These are phyloP conservation scores for Dictyostelium discoideum DNA, from an alignment of 78 protist genomes.

Conservation along the genomic window DNA sequence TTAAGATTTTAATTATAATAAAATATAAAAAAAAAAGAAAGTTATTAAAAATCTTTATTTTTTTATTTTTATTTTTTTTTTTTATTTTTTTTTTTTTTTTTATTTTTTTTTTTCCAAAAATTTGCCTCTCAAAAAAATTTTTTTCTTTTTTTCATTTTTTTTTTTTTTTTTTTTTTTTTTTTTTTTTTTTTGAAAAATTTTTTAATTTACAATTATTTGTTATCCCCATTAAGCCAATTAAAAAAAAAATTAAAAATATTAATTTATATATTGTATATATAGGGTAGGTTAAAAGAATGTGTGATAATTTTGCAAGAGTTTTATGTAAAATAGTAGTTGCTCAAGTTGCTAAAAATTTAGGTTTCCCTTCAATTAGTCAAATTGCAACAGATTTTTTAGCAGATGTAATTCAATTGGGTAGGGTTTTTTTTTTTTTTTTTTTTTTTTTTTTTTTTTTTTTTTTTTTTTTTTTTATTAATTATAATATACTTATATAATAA, in stretches of 20 bases:
- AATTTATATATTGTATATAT: not conserved
- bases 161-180: not conserved
- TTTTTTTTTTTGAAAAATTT: not conserved
- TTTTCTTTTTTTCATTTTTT: not conserved
- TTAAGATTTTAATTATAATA: too few species aligned
- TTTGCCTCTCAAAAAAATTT: not conserved
- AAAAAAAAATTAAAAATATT: not conserved
- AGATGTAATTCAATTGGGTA: slow-evolving; percentile 65
- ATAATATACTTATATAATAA: too few species aligned
- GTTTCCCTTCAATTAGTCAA: slow-evolving; percentile 47
- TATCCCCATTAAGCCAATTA: not conserved
- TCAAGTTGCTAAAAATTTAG: slow-evolving; percentile 18
- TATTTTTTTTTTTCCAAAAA: not conserved
- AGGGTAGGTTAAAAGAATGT: not conserved
- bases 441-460: not conserved
- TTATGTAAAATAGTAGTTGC: slow-evolving; percentile 64
- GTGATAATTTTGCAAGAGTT: slow-evolving; percentile 66
- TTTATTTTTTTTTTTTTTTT: not conserved
- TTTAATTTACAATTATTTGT: not conserved
- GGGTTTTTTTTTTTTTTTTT: not conserved
- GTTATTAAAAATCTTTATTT: not conserved
- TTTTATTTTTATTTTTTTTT: not conserved
- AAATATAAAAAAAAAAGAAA: not conserved
- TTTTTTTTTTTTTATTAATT: not conserved
- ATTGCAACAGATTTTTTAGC: slow-evolving; percentile 53